These are phyloP conservation scores for Grosmannia huntii DNA, from an alignment of 2,329 filamentous ascomycete genomes.

Conservation along the genomic window DNA sequence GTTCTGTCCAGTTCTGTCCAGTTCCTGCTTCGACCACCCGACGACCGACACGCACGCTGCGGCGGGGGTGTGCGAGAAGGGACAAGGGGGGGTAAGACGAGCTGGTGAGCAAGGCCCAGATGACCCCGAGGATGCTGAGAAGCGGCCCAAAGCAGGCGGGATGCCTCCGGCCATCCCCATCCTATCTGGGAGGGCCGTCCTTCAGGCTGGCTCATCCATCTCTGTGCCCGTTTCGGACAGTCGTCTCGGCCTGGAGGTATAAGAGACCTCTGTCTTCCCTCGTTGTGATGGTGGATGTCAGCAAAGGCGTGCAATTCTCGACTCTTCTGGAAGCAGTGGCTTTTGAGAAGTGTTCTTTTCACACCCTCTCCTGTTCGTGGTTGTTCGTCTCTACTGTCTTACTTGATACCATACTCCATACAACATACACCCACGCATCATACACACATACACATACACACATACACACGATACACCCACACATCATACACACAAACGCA, in stretches of 20 bases:
- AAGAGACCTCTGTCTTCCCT: background rate
- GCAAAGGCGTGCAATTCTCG: background rate
- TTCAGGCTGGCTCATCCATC: background rate
- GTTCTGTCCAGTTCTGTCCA: background rate
- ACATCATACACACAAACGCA: background rate
- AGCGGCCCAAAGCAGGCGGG: background rate
- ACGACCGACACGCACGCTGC: background rate
- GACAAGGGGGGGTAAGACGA: background rate
- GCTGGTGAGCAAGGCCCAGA: background rate
- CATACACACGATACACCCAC: background rate
- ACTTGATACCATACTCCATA: background rate
- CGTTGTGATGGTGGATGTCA: background rate
- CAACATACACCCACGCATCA: background rate
- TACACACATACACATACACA: background rate
- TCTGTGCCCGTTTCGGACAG: background rate
- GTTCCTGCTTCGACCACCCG: background rate
- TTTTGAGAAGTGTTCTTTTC: background rate
- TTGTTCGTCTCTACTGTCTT: background rate
- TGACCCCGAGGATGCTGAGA: background rate
- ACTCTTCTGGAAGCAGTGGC: background rate
- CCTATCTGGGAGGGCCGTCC: background rate
- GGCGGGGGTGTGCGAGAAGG: background rate
- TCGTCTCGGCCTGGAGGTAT: background rate
- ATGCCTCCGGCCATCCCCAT: background rate
- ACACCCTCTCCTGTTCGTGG: background rate